phyloP scores from a whole-genome alignment of 208 protist genomes.

The Leishmania gerbilli region DNA sequence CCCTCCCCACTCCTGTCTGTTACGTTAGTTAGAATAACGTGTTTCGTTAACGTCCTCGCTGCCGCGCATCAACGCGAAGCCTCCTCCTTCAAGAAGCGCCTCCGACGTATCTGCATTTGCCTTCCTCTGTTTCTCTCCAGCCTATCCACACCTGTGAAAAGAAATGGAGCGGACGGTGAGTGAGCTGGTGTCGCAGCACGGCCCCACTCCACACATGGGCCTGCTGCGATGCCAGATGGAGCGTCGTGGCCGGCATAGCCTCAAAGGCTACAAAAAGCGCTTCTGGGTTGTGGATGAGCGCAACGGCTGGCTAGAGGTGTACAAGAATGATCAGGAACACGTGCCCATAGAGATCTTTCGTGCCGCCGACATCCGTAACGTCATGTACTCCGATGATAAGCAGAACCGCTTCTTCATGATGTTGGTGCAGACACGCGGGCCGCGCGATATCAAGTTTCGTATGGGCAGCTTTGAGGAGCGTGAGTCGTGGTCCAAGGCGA shows the following conservation, averaged over 20 bases:
- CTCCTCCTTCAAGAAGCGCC: not conserved
- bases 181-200: slow-evolving; percentile 28
- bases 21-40: not conserved
- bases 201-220: slow-evolving; percentile 56
- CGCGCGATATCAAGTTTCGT: slow-evolving; percentile 61
- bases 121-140: not conserved
- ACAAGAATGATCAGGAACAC: slow-evolving; percentile 86
- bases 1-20: not conserved
- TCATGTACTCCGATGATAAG: slow-evolving; percentile 75
- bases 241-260: slow-evolving; percentile 39
- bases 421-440: slow-evolving; percentile 51
- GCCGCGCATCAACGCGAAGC: not conserved
- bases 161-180: slow-evolving; percentile 24
- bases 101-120: not conserved
- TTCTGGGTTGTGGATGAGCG: slow-evolving; percentile 80
- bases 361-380: slow-evolving; percentile 62
- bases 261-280: slow-evolving; percentile 74
- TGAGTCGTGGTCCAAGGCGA: slow-evolving; percentile 68
- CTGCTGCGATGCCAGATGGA: slow-evolving; percentile 61
- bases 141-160: not conserved
- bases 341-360: slow-evolving; percentile 48
- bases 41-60: not conserved
- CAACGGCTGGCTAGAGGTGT: slow-evolving; percentile 63
- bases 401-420: slow-evolving; percentile 84
- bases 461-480: slow-evolving; percentile 71